Conservation (phyloP, 176 grass and related monocot species). For the Poa annua region DNA sequence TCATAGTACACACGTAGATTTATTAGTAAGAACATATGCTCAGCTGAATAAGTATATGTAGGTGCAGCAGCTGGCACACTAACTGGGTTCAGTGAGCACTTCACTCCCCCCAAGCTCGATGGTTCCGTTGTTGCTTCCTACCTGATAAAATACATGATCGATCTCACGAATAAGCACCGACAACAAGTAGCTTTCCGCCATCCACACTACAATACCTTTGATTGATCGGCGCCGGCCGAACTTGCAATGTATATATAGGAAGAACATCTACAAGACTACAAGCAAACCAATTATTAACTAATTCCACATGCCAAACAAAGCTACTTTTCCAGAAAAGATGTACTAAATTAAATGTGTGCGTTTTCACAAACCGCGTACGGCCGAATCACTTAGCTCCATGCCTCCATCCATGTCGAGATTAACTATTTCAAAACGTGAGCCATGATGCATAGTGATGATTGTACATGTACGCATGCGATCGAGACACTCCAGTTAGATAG, state of each 20-base stretch:
- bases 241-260: background rate
- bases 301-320: conserved; percentile 2
- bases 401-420: too few relatives aligned
- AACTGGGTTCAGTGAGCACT: conserved; percentile 22
- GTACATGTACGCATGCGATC: background rate
- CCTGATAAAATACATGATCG: background rate
- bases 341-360: background rate
- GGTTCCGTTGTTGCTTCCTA: conserved; percentile 15
- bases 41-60: background rate
- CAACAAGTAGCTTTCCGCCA: background rate
- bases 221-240: background rate
- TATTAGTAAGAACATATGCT: background rate
- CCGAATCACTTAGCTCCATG: conserved; percentile 1
- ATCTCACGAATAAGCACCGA: conserved; percentile 4
- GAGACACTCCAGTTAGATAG: conserved; percentile 19
- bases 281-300: background rate
- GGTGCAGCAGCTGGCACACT: conserved; percentile 7
- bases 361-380: background rate
- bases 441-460: conserved; percentile 21
- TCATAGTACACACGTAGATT: too few relatives aligned
- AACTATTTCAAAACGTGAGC: background rate
- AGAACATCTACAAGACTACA: conserved; percentile 4
- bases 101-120: background rate
- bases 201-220: background rate
- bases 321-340: conserved; percentile 9